These are phyloP conservation scores for Ochetophila trinervis DNA, from an alignment of 306 rosid genomes.

Conservation along the genomic window DNA sequence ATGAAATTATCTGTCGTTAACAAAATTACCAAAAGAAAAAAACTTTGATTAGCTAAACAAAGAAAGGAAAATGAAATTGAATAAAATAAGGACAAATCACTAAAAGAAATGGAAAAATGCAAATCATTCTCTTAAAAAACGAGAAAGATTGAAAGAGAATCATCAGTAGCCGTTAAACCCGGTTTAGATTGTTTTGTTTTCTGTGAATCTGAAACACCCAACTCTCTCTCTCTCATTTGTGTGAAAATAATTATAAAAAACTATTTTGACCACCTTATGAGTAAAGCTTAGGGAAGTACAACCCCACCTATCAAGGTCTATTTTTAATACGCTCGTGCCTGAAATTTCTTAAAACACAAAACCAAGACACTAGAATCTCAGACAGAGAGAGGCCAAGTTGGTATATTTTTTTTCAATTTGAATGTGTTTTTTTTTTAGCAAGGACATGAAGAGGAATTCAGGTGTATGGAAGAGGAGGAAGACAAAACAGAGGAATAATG, in stretches of 20 bases:
- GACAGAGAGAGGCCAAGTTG: conserved; percentile 7
- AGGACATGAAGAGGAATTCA: conserved; percentile 61
- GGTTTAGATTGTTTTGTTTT: neutral
- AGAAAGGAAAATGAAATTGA: too few relatives aligned
- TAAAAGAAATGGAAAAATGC: too few relatives aligned
- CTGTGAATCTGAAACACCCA: neutral
- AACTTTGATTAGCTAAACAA: too few relatives aligned
- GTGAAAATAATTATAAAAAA: neutral
- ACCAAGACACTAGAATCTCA: conserved; percentile 33
- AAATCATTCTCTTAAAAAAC: too few relatives aligned
- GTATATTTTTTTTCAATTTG: conserved; percentile 24
- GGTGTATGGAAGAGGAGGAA: conserved; percentile 20
- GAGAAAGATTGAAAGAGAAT: too few relatives aligned
- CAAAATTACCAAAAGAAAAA: too few relatives aligned
- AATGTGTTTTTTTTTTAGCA: conserved; percentile 51
- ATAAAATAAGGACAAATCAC: too few relatives aligned
- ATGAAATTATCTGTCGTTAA: too few relatives aligned
- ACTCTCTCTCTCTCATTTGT: neutral
- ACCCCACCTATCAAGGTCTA: conserved; percentile 41
- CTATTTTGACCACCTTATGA: conserved; percentile 20
- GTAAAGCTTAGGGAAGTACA: conserved; percentile 35
- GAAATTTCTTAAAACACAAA: conserved; percentile 36
- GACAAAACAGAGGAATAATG: conserved; percentile 55
- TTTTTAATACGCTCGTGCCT: conserved; percentile 41
- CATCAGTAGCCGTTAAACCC: too few relatives aligned